phyloP scores from a whole-genome alignment of 1,139 yeast species.

The Candida smagusa region DNA sequence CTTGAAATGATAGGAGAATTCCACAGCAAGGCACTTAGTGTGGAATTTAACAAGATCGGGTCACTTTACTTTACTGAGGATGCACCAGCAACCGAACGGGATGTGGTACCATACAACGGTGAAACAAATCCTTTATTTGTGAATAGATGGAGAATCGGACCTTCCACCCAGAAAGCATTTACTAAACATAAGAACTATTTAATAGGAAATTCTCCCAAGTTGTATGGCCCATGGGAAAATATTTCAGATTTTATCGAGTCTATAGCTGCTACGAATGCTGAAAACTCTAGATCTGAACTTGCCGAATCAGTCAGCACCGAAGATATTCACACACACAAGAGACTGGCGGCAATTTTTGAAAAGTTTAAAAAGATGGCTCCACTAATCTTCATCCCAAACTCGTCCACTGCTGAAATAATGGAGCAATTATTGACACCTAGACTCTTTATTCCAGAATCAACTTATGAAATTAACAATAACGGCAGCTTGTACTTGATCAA shows the following conservation, averaged over 20 bases:
- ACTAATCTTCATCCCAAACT: conserved; percentile 48
- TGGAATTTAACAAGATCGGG: conserved; percentile 71
- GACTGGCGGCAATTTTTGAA: conserved; percentile 57
- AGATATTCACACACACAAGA: conserved; percentile 37
- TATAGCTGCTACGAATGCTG: conserved; percentile 66
- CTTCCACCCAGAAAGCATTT: conserved; percentile 76
- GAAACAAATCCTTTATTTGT: conserved; percentile 53
- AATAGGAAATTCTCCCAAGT: conserved; percentile 42
- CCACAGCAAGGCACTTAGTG: conserved; percentile 43
- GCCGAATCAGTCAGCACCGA: conserved; percentile 49
- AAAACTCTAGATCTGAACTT: conserved; percentile 54
- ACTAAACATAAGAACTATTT: conserved; percentile 62
- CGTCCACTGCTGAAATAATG: conserved; percentile 55
- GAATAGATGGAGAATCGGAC: conserved; percentile 87
- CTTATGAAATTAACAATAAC: conserved; percentile 63
- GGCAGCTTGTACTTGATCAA: conserved; percentile 59
- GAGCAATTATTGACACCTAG: conserved; percentile 69
- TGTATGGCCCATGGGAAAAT: conserved; percentile 74
- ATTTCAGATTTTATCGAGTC: conserved; percentile 56
- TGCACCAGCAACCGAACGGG: conserved; percentile 40
- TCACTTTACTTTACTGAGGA: conserved; percentile 75
- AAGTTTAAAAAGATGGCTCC: conserved; percentile 55
- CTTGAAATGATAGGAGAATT: too few relatives aligned
- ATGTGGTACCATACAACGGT: conserved; percentile 59
- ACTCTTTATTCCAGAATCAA: conserved; percentile 74